phyloP scores from a whole-genome alignment of 768 basidiomycete species.

The Suillus clintonianus region DNA sequence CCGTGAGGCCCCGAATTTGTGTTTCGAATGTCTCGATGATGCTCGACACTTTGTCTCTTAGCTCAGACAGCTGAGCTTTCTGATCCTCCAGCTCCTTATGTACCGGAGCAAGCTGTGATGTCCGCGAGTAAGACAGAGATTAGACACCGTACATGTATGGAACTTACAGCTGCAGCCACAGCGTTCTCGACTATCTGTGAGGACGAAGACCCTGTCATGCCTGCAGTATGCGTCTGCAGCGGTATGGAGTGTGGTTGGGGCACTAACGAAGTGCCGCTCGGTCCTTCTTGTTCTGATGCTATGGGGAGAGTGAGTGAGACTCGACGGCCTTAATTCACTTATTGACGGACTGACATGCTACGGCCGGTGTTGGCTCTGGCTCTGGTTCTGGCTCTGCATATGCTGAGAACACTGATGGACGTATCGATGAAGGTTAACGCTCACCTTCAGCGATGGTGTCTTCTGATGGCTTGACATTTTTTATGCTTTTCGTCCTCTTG shows the following conservation, averaged over 20 bases:
- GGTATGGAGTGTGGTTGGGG: background rate
- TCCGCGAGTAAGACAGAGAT: slow-evolving; percentile 7
- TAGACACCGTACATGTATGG: background rate
- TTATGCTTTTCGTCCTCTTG: slow-evolving; percentile 52
- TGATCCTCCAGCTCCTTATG: slow-evolving; percentile 50
- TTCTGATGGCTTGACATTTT: slow-evolving; percentile 50
- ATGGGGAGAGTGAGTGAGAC: background rate
- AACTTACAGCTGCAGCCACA: slow-evolving; percentile 33
- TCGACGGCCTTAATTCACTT: background rate
- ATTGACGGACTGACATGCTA: background rate
- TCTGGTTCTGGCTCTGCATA: slow-evolving; percentile 27
- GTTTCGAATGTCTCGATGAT: slow-evolving; percentile 34
- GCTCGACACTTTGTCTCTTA: slow-evolving; percentile 31
- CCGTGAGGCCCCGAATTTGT: slow-evolving; percentile 38
- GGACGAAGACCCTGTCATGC: background rate
- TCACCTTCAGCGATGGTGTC: slow-evolving; percentile 60
- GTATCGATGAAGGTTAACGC: slow-evolving; percentile 1
- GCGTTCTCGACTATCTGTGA: slow-evolving; percentile 8
- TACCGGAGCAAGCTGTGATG: slow-evolving; percentile 49
- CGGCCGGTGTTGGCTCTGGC: slow-evolving; percentile 2
- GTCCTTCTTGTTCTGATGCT: background rate
- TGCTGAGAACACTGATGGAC: slow-evolving; percentile 12
- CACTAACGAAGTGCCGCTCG: background rate
- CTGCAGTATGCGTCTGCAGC: background rate
- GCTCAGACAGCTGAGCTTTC: slow-evolving; percentile 43